Percentiles rank a stretch among this genome's conserved stretches.
These are phyloP conservation scores for Phytophthora kernoviae DNA, from an alignment of 352 stramenopile species.

Conservation along the genomic window DNA sequence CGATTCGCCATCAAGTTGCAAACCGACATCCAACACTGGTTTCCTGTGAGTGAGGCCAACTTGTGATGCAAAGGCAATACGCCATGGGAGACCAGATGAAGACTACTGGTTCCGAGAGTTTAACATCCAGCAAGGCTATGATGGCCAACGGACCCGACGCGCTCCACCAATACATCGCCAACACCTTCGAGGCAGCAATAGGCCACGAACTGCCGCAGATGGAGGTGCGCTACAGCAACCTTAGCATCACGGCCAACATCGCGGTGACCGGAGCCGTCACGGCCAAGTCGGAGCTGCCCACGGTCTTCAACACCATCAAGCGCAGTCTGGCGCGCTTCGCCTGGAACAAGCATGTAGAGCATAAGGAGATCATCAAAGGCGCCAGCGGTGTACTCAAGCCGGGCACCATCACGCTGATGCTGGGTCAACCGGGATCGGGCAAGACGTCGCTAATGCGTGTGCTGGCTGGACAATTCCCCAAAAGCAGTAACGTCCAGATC, in stretches of 20 bases:
- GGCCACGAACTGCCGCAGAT: conserved; percentile 54
- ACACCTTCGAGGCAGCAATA: conserved; percentile 41
- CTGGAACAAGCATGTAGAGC: conserved; percentile 34
- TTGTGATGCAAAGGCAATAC: neutral
- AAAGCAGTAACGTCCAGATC: conserved; percentile 26
- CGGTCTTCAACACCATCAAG: conserved; percentile 35
- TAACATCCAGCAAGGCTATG: conserved; percentile 29
- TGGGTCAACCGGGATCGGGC: conserved; percentile 41
- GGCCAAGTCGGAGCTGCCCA: conserved; percentile 39
- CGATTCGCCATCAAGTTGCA: conserved; percentile 1
- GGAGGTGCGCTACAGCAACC: conserved; percentile 59
- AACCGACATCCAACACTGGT: neutral
- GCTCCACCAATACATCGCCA: conserved; percentile 43
- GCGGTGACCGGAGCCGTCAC: conserved; percentile 24
- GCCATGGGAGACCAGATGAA: neutral
- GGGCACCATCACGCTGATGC: conserved; percentile 35
- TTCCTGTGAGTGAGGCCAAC: neutral
- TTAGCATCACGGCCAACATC: conserved; percentile 44
- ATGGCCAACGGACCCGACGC: conserved; percentile 42
- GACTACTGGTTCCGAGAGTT: neutral
- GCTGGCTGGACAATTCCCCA: conserved; percentile 32
- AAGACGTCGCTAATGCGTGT: conserved; percentile 43
- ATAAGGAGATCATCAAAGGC: conserved; percentile 42
- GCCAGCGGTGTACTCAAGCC: conserved; percentile 33
- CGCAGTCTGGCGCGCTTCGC: conserved; percentile 25